Percentiles rank a stretch among this genome's conserved stretches.
These are phyloP conservation scores for Fusarium mangiferae DNA, from an alignment of 2,329 filamentous ascomycete genomes.

Conservation along the genomic window DNA sequence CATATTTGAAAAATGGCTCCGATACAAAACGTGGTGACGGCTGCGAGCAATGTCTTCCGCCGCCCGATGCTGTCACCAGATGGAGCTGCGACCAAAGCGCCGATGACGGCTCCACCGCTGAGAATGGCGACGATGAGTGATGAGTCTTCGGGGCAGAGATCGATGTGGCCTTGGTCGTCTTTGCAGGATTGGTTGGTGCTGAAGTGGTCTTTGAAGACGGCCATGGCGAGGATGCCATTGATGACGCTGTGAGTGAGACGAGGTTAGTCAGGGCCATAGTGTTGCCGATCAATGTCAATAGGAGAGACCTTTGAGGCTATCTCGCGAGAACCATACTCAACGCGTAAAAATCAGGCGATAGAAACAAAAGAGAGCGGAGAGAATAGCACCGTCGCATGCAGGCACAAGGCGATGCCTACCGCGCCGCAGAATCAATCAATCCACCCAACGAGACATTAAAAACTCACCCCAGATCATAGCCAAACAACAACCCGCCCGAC, in stretches of 20 bases:
- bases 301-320: conserved; percentile 1
- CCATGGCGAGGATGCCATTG: conserved; percentile 78
- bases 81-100: conserved; percentile 76
- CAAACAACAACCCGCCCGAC: conserved; percentile 74
- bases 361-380: too few species aligned
- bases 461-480: conserved; percentile 75
- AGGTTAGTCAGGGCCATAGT: conserved; percentile 32
- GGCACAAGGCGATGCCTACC: neutral
- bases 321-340: neutral
- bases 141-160: conserved; percentile 68
- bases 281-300: neutral
- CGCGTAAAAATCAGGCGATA: neutral
- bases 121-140: conserved; percentile 84
- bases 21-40: conserved; percentile 73
- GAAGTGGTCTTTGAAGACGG: conserved; percentile 73
- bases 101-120: conserved; percentile 81
- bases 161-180: conserved; percentile 49
- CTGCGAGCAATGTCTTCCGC: conserved; percentile 73
- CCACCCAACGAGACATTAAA: conserved; percentile 7
- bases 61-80: conserved; percentile 76
- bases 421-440: neutral
- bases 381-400: neutral
- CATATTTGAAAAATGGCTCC: conserved; percentile 79
- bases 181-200: conserved; percentile 62
- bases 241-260: conserved; percentile 56